These are phyloP conservation scores for Colletotrichum australisinense DNA, from an alignment of 2,329 filamentous ascomycete genomes.

Conservation along the genomic window DNA sequence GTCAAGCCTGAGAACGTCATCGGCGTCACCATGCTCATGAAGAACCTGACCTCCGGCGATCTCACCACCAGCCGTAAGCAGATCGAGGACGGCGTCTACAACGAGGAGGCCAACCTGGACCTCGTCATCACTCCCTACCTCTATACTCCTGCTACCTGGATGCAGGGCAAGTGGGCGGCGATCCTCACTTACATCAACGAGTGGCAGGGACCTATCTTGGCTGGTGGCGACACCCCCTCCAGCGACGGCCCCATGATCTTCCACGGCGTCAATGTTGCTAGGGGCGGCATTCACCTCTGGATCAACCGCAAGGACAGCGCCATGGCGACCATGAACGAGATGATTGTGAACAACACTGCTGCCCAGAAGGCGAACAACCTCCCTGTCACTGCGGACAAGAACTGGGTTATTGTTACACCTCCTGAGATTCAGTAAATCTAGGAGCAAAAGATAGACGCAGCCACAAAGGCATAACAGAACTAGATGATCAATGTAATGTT, in stretches of 20 bases:
- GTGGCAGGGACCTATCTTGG: conserved; percentile 56
- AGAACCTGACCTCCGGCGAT: conserved; percentile 41
- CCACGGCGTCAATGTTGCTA: conserved; percentile 54
- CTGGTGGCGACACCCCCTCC: conserved; percentile 54
- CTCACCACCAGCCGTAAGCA: conserved; percentile 53
- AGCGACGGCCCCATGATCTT: conserved; percentile 58
- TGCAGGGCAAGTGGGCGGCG: conserved; percentile 55
- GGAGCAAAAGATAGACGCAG: background rate
- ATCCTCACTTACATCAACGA: conserved; percentile 55
- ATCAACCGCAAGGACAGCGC: conserved; percentile 51
- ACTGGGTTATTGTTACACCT: conserved; percentile 56
- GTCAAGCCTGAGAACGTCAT: conserved; percentile 56
- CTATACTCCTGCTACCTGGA: conserved; percentile 57
- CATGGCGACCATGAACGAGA: conserved; percentile 47
- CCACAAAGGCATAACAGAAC: background rate
- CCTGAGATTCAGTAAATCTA: conserved; percentile 47
- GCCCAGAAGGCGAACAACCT: conserved; percentile 49
- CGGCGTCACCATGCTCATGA: conserved; percentile 53
- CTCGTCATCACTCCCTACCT: conserved; percentile 53
- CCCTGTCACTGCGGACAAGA: conserved; percentile 55
- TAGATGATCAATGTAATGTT: background rate
- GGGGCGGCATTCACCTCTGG: conserved; percentile 55
- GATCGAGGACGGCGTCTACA: conserved; percentile 50
- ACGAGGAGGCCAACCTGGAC: conserved; percentile 50
- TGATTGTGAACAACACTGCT: conserved; percentile 49